A percentile compares a stretch with the other conserved stretches of the same genome.
Conservation (phyloP, 106 monocot species). For the Dioscorea alata region DNA sequence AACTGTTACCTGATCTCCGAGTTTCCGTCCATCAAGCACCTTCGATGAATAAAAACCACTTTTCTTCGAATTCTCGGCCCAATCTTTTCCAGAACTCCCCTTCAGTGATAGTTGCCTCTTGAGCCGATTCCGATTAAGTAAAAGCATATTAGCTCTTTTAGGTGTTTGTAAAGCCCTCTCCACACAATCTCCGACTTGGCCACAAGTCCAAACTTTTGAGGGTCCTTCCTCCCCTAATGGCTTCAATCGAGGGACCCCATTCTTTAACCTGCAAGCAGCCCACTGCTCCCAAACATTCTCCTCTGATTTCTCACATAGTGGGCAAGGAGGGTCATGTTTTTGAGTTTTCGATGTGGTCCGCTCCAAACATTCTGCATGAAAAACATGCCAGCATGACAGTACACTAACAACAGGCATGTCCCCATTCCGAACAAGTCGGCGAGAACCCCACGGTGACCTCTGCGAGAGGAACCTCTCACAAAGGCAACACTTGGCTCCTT, state of each 20-base stretch:
- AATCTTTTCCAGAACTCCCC: constrained; percentile 20
- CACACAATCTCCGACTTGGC: constrained; percentile 35
- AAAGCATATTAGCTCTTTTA: constrained; percentile 9
- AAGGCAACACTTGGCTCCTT: constrained; percentile 34
- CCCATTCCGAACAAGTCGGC: constrained; percentile 36
- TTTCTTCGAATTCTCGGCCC: constrained; percentile 17
- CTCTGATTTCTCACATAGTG: constrained; percentile 39
- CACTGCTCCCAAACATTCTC: constrained; percentile 30
- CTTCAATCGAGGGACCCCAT: constrained; percentile 36
- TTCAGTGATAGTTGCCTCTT: constrained; percentile 38
- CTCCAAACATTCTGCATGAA: constrained; percentile 72
- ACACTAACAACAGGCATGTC: constrained; percentile 58
- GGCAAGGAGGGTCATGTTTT: constrained; percentile 60
- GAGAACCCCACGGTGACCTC: constrained; percentile 63
- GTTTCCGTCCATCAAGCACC: constrained; percentile 2
- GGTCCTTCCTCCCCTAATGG: constrained; percentile 42
- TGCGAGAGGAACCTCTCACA: constrained; percentile 48
- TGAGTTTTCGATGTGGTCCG: constrained; percentile 32
- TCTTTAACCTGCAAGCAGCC: constrained; percentile 27
- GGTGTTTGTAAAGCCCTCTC: constrained; percentile 32
- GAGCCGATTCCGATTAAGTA: constrained; percentile 10
- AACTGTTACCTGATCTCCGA: constrained; percentile 3
- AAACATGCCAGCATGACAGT: constrained; percentile 61
- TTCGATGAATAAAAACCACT: constrained; percentile 2
- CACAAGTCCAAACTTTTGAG: constrained; percentile 55